A percentile compares a stretch with the other conserved stretches of the same genome.
Conservation (phyloP, 2,329 filamentous ascomycete species). For the Leptographium wingfieldii region DNA sequence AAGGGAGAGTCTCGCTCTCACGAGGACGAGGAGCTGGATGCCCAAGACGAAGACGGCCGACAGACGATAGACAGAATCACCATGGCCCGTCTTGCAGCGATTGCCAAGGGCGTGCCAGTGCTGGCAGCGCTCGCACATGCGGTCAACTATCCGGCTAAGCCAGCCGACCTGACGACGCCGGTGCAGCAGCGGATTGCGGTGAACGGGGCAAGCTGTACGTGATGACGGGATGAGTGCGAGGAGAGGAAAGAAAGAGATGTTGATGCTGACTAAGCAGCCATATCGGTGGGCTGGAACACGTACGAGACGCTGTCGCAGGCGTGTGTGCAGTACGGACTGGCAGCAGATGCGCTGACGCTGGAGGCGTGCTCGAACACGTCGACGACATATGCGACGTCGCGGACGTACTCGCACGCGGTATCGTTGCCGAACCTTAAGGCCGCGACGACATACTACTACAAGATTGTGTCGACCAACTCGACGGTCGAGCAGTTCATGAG, state of each 20-base stretch:
- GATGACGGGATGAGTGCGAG: neutral
- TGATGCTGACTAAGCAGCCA: constrained; percentile 22
- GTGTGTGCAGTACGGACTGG: constrained; percentile 40
- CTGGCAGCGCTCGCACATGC: constrained; percentile 5
- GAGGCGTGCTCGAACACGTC: constrained; percentile 28
- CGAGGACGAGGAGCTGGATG: neutral
- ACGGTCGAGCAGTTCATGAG: constrained; percentile 40
- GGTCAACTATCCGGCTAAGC: constrained; percentile 30
- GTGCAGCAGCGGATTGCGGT: constrained; percentile 41
- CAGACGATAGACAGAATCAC: neutral
- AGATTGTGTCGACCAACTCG: constrained; percentile 44
- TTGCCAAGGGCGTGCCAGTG: constrained; percentile 8
- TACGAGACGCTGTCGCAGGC: constrained; percentile 30
- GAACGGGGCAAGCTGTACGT: constrained; percentile 32
- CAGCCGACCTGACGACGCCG: constrained; percentile 37
- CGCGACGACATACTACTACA: constrained; percentile 47
- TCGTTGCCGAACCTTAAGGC: constrained; percentile 31
- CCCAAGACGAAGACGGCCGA: neutral
- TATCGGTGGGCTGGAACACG: constrained; percentile 45
- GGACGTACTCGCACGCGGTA: constrained; percentile 39
- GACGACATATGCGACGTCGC: constrained; percentile 38
- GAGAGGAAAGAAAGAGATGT: too few relatives aligned
- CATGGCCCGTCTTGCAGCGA: constrained; percentile 7
- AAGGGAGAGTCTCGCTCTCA: neutral
- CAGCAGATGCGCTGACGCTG: constrained; percentile 22